phyloP scores from a whole-genome alignment of 495 filamentous ascomycete species.

The Xylaria intraflava region DNA sequence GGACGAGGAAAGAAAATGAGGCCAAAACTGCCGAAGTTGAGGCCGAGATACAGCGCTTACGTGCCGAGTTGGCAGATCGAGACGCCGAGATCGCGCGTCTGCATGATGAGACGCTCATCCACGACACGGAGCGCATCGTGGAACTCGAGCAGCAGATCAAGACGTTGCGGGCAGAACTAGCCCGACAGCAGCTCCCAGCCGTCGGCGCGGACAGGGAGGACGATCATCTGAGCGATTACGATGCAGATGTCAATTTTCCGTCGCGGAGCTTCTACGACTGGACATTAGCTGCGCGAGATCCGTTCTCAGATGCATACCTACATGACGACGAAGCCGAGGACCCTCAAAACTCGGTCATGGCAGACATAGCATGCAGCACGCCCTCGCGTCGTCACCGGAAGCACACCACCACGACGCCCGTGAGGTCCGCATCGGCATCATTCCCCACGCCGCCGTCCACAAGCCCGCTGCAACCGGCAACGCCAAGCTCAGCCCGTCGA shows the following conservation, averaged over 20 bases:
- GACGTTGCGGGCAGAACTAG: conserved; percentile 21
- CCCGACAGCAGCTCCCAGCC: conserved; percentile 22
- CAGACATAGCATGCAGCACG: conserved; percentile 37
- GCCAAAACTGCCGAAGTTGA: conserved; percentile 8
- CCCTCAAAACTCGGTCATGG: conserved; percentile 31
- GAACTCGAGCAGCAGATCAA: conserved; percentile 39
- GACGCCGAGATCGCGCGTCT: conserved; percentile 45
- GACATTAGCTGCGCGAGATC: conserved; percentile 37
- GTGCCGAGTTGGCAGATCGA: conserved; percentile 45
- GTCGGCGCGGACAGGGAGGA: conserved; percentile 1
- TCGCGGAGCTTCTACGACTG: conserved; percentile 29
- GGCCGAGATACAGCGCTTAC: conserved; percentile 43
- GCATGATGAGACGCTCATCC: conserved; percentile 41
- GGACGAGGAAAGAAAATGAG: conserved; percentile 24
- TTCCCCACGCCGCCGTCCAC: conserved; percentile 48
- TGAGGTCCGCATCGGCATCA: conserved; percentile 21
- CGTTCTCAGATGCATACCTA: conserved; percentile 36
- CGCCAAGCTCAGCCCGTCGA: conserved; percentile 16
- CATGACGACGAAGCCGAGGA: conserved; percentile 36
- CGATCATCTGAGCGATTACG: conserved; percentile 10
- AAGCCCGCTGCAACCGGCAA: conserved; percentile 29
- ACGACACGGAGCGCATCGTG: conserved; percentile 37
- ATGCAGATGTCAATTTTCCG: neutral
- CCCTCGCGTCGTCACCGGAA: conserved; percentile 27
- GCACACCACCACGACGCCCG: neutral